Conservation (phyloP, 2,329 filamentous ascomycete species). For the Didymella arachidicola region DNA sequence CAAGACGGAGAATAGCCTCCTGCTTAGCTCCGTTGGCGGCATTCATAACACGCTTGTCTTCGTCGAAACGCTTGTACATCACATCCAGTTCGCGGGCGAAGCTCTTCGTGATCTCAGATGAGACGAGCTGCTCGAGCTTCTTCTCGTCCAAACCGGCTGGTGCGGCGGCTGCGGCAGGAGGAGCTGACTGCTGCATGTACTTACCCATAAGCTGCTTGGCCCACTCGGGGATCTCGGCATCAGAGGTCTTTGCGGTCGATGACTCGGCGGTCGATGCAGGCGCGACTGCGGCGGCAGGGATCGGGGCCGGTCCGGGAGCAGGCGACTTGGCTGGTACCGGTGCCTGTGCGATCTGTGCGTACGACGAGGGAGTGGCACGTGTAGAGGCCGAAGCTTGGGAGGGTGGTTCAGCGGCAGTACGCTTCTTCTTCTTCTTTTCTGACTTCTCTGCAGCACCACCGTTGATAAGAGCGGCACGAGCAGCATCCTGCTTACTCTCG, state of each 20-base stretch:
- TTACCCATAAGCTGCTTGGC: conserved; percentile 47
- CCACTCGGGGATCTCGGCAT: conserved; percentile 47
- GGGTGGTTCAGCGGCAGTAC: conserved; percentile 55
- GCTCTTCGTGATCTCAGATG: conserved; percentile 57
- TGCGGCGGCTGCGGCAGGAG: conserved; percentile 24
- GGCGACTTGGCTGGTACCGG: conserved; percentile 43
- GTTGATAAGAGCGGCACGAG: conserved; percentile 52
- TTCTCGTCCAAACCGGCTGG: conserved; percentile 58
- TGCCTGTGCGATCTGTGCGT: conserved; percentile 53
- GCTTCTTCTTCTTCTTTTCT: conserved; percentile 74
- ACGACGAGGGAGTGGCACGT: conserved; percentile 47
- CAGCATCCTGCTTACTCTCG: conserved; percentile 53
- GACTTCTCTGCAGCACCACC: conserved; percentile 51
- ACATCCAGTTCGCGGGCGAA: conserved; percentile 60
- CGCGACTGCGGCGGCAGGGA: conserved; percentile 5
- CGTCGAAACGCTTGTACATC: conserved; percentile 68
- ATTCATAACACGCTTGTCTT: conserved; percentile 72
- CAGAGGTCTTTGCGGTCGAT: conserved; percentile 29
- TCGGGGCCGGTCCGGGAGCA: conserved; percentile 28
- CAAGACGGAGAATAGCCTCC: conserved; percentile 71
- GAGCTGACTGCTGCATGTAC: conserved; percentile 32
- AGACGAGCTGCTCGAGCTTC: conserved; percentile 59
- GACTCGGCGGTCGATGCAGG: conserved; percentile 15
- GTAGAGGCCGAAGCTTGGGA: conserved; percentile 53
- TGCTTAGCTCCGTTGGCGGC: conserved; percentile 70